phyloP scores from a whole-genome alignment of 2,329 filamentous ascomycete species.

The Claviceps spartinae region DNA sequence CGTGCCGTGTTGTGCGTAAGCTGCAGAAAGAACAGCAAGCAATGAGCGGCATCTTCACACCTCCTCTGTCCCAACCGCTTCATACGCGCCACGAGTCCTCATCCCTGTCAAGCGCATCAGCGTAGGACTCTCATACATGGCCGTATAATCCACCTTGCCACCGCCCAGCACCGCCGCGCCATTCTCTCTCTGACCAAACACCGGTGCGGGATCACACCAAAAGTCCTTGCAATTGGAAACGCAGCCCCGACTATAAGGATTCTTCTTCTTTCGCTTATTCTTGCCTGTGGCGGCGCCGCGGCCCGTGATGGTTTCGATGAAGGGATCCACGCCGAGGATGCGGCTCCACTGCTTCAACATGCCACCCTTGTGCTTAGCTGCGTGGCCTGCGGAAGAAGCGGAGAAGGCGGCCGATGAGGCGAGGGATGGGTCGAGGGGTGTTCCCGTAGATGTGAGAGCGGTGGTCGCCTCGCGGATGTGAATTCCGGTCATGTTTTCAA shows the following conservation, averaged over 20 bases:
- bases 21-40: too few species aligned
- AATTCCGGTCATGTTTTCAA: conserved; percentile 85
- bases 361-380: conserved; percentile 44
- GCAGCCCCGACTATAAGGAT: conserved; percentile 75
- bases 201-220: conserved; percentile 77
- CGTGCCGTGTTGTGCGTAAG: neutral
- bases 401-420: conserved; percentile 34
- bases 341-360: conserved; percentile 70
- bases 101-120: conserved; percentile 45
- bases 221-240: conserved; percentile 92
- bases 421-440: conserved; percentile 56
- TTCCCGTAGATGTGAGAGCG: conserved; percentile 66
- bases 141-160: conserved; percentile 69
- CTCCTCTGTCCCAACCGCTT: conserved; percentile 47
- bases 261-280: conserved; percentile 46
- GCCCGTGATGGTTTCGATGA: conserved; percentile 83
- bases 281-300: conserved; percentile 51
- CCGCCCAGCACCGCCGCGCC: conserved; percentile 68
- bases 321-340: conserved; percentile 81
- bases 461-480: conserved; percentile 47
- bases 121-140: conserved; percentile 73
- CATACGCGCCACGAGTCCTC: conserved; percentile 43
- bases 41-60: conserved; percentile 13
- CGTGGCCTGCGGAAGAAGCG: conserved; percentile 29
- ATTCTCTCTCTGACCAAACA: conserved; percentile 62